Conservation (phyloP, 768 basidiomycete species). For the Termitomyces sp. region DNA sequence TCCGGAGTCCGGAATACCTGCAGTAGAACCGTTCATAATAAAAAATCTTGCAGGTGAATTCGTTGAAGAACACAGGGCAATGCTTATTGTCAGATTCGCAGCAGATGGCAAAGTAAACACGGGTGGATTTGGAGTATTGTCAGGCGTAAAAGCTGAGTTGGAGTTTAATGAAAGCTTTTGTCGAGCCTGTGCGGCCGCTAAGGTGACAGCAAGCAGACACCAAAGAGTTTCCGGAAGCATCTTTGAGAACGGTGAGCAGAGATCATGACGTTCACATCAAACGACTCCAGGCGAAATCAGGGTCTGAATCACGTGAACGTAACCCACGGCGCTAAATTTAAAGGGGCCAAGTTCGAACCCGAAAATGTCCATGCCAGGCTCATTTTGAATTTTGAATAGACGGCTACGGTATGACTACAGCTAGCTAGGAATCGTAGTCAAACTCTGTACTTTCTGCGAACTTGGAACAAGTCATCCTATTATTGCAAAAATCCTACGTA, state of each 20-base stretch:
- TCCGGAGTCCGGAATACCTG: constrained; percentile 27
- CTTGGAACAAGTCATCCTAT: too few relatives aligned
- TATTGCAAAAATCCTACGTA: too few relatives aligned
- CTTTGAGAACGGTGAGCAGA: not conserved
- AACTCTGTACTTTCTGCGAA: too few relatives aligned
- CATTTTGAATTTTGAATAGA: too few relatives aligned
- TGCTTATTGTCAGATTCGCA: constrained; percentile 33
- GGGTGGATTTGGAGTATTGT: constrained; percentile 24
- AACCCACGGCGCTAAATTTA: not conserved
- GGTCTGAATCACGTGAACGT: not conserved
- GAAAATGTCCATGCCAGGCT: too few relatives aligned
- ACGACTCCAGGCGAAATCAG: too few relatives aligned
- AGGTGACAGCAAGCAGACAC: constrained; percentile 24
- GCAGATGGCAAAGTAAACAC: constrained; percentile 36
- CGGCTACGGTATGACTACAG: too few relatives aligned
- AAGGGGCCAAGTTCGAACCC: too few relatives aligned
- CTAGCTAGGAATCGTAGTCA: too few relatives aligned
- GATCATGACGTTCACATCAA: not conserved
- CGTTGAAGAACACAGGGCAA: constrained; percentile 40
- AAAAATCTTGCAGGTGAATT: constrained; percentile 46
- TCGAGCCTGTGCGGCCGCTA: constrained; percentile 25
- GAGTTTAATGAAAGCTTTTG: constrained; percentile 29
- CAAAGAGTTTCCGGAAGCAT: constrained; percentile 33
- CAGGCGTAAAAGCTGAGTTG: constrained; percentile 24
- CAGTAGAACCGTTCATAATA: constrained; percentile 43